Percentiles rank a stretch among this genome's conserved stretches.
phyloP scores from a whole-genome alignment of 805 yeast species.

The Metschnikowia orientalis region DNA sequence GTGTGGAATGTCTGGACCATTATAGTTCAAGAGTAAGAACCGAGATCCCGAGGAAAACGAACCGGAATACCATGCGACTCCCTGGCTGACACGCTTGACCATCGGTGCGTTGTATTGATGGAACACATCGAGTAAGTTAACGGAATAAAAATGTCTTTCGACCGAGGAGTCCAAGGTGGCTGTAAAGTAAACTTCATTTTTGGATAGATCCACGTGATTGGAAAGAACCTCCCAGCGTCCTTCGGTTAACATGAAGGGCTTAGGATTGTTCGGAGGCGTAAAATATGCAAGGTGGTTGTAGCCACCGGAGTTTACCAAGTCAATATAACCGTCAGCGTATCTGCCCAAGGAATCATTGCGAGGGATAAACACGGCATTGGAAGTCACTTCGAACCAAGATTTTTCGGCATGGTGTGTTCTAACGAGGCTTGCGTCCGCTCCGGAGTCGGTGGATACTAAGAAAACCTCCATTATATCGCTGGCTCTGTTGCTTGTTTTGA shows the following conservation, averaged over 20 bases:
- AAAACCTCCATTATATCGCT: conserved; percentile 54
- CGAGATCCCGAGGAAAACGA: conserved; percentile 79
- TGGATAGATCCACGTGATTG: conserved; percentile 36
- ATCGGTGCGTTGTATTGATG: conserved; percentile 28
- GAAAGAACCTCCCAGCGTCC: conserved; percentile 85
- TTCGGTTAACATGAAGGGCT: conserved; percentile 48
- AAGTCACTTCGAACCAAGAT: conserved; percentile 56
- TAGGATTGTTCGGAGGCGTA: conserved; percentile 52
- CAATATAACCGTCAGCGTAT: conserved; percentile 66
- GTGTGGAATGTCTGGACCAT: conserved; percentile 77
- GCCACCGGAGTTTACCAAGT: conserved; percentile 58
- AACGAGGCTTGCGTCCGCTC: conserved; percentile 29
- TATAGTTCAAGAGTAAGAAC: conserved; percentile 62
- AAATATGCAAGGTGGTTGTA: conserved; percentile 81
- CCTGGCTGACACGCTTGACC: conserved; percentile 32
- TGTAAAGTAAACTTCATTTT: conserved; percentile 51
- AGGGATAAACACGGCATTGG: conserved; percentile 34
- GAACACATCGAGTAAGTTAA: conserved; percentile 45
- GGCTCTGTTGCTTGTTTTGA: conserved; percentile 60
- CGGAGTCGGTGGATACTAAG: conserved; percentile 31
- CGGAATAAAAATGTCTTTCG: conserved; percentile 79
- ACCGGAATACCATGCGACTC: conserved; percentile 57
- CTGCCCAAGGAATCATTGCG: conserved; percentile 32
- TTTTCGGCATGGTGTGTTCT: conserved; percentile 46
- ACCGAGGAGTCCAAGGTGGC: conserved; percentile 75